These are phyloP conservation scores for Helicostylum pulchrum DNA, from an alignment of 192 early-diverging fungal genomes.

Conservation along the genomic window DNA sequence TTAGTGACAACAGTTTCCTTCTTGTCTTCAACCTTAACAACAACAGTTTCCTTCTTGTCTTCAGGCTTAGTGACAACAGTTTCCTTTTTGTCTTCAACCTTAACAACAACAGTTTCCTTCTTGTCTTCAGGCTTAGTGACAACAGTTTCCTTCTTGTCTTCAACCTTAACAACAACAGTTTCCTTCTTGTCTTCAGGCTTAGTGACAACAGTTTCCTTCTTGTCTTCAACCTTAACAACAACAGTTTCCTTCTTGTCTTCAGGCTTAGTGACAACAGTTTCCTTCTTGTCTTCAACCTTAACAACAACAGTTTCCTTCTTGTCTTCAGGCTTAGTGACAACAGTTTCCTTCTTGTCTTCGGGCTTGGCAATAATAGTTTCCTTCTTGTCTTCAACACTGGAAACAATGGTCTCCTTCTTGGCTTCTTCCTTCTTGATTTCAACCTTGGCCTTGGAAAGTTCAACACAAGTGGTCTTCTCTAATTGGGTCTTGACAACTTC, in stretches of 20 bases:
- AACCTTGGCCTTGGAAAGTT: neutral
- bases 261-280: neutral
- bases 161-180: no score
- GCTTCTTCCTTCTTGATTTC: neutral
- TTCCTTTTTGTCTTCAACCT: neutral
- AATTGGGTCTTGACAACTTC: neutral
- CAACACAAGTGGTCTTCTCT: neutral
- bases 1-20: neutral
- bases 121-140: neutral
- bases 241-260: neutral
- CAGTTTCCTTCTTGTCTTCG: no score
- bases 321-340: no score
- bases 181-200: no score
- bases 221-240: neutral
- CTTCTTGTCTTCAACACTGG: no score
- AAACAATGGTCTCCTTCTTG: neutral
- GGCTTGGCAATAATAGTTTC: no score
- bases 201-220: neutral
- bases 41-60: no score
- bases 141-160: no score
- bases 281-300: neutral
- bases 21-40: no score
- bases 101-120: neutral
- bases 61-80: neutral
- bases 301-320: neutral